Evolutionary conservation across 495 filamentous ascomycete species (phyloP), one percentile per base, ranked within the genome.

Genomic region (Pseudotulostoma volvatum): DNA sequence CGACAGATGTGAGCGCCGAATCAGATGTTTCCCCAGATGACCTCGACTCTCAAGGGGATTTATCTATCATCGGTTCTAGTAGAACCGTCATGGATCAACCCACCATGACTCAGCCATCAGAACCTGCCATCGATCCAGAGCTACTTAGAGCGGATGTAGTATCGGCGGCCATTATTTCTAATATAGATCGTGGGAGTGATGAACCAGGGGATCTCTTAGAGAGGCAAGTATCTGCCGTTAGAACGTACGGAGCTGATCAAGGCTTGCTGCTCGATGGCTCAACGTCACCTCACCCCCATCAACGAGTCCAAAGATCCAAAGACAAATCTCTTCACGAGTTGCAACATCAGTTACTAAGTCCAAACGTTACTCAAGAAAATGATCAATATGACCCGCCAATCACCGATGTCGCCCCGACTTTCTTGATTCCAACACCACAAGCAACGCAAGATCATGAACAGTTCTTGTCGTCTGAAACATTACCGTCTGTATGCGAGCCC

Each of bases 361-460:
- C 50, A 20, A 48, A 49, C 14, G 40, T 44, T 38, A 54, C 54
- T 2, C 51, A 58, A 19, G 41, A 49, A 34, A 18, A 16, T 19
- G 37, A 25, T n/a, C n/a, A n/a, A n/a, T n/a, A n/a, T n/a, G n/a
- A n/a, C n/a, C n/a, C n/a, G n/a, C n/a, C n/a, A n/a, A n/a, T n/a
- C n/a, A n/a, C n/a, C n/a, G 5, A 28, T 28, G 23, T 28, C 23
- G 23, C 5, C 11, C 23, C 23, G 23, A 28, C 11, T 5, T 5
- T 5, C 11, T 11, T 28, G 11, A 5, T 11, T 28, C 23, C 23
- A 28, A 28, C 23, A 28, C 23, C 23, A 28, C 23, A 28, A 11
- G 23, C 23, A 11, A 28, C 23, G 11, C 23, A 28, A 28, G 23
- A 28, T 28, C 5, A 5, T 11, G 23, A 28, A 5, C 23, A 28